Evolutionary conservation across 1,284 basidiomycete genomes (phyloP).

Genomic region (Hortiboletus rubellus): DNA sequence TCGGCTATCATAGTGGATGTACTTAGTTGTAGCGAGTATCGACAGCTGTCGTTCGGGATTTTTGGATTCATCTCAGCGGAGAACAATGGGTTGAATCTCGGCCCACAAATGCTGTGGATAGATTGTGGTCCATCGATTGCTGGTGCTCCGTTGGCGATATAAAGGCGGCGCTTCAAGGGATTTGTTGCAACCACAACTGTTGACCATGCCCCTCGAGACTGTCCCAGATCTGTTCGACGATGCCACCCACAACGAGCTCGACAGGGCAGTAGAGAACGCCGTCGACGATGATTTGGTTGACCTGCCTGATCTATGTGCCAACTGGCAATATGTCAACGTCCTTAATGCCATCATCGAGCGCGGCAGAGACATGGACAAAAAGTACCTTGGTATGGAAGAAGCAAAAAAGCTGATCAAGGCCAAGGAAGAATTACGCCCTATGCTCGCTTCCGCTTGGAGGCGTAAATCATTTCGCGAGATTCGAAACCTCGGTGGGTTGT

Average conservation of each 20-base stretch:
- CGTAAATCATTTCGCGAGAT: conserved; percentile 6
- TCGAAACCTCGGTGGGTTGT: conserved; percentile 9
- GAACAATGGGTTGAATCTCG: not conserved
- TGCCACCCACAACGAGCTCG: too few relatives aligned
- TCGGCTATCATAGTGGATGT: too few relatives aligned
- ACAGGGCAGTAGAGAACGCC: not conserved
- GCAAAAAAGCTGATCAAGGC: not conserved
- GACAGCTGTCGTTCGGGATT: too few relatives aligned
- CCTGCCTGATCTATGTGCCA: not conserved
- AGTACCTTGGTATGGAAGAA: rapidly evolving
- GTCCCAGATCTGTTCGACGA: too few relatives aligned
- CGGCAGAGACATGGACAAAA: not conserved
- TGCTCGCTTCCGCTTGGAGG: conserved; percentile 3
- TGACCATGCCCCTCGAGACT: too few relatives aligned
- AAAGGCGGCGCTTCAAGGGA: not conserved
- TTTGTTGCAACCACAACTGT: too few relatives aligned
- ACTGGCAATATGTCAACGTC: not conserved
- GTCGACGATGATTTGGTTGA: not conserved
- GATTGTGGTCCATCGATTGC: not conserved
- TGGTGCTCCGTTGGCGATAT: not conserved
- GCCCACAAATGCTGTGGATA: not conserved
- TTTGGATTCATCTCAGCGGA: too few relatives aligned
- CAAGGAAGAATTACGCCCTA: not conserved
- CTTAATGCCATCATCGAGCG: not conserved
- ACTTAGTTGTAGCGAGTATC: too few relatives aligned